Evolutionary conservation across 306 rosid genomes (phyloP).

Genomic region (Sphenostylis stenocarpa): DNA sequence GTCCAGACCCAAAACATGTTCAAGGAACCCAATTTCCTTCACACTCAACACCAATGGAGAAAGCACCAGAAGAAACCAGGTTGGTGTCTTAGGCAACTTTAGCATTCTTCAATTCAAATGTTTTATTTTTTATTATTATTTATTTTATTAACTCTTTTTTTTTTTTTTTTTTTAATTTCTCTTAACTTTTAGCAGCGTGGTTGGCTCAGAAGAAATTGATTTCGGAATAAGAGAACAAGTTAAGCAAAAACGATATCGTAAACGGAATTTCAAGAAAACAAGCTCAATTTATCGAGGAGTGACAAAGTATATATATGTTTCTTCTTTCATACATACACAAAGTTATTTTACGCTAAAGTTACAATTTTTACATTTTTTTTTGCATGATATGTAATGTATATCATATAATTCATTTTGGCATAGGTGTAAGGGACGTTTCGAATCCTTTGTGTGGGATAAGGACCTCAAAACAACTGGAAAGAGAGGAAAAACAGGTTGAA

Average conservation of each 20-base stretch:
- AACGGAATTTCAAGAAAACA: background rate
- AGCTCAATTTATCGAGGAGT: slow-evolving; percentile 45
- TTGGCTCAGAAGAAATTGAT: background rate
- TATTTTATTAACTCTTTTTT: no score
- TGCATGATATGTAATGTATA: background rate
- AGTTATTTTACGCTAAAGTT: background rate
- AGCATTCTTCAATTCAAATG: background rate
- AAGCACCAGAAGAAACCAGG: background rate
- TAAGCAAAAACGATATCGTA: background rate
- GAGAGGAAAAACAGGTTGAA: slow-evolving; percentile 33
- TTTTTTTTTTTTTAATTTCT: background rate
- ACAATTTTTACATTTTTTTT: background rate
- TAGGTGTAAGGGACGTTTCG: slow-evolving; percentile 28
- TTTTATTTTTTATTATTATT: background rate
- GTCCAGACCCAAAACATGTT: background rate
- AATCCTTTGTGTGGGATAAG: slow-evolving; percentile 43
- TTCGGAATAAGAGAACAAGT: background rate
- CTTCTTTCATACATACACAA: background rate
- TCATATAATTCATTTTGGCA: background rate
- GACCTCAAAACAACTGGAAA: background rate
- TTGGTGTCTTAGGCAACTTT: background rate
- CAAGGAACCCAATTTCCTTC: background rate
- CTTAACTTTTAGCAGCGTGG: background rate
- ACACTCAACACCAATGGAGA: background rate
- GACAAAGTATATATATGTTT: slow-evolving; percentile 38